Conservation (phyloP, 2,329 filamentous ascomycete species). For the Hymenoscyphus infarciens region DNA sequence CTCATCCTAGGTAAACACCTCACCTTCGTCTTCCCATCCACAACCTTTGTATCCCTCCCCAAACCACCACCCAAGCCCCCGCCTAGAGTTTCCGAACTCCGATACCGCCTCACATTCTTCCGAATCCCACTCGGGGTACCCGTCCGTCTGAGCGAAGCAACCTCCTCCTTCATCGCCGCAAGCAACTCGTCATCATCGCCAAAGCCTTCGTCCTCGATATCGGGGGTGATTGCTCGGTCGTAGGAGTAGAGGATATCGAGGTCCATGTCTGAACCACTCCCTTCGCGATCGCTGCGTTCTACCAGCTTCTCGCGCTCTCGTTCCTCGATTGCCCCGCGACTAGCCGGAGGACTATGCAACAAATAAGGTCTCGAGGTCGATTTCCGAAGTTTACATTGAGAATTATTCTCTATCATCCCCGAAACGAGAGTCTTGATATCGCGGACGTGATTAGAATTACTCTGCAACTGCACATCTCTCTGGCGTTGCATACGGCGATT, state of each 20-base stretch:
- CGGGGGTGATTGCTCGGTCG: not conserved
- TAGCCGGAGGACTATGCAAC: conserved; percentile 8
- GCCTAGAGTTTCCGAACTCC: not conserved
- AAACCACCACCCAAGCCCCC: not conserved
- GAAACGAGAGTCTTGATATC: conserved; percentile 28
- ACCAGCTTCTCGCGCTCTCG: conserved; percentile 3
- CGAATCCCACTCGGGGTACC: conserved; percentile 10
- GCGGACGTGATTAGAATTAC: conserved; percentile 20
- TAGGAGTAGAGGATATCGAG: not conserved
- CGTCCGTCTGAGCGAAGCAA: conserved; percentile 22
- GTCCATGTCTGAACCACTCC: not conserved
- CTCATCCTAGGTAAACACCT: conserved; percentile 11
- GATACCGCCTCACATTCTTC: conserved; percentile 22
- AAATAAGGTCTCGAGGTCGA: conserved; percentile 9
- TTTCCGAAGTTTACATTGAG: conserved; percentile 24
- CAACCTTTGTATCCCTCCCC: conserved; percentile 10
- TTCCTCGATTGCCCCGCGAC: not conserved
- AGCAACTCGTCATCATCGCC: conserved; percentile 17
- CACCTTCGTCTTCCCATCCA: conserved; percentile 10
- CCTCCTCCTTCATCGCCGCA: conserved; percentile 15
- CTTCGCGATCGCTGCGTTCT: not conserved
- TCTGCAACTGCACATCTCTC: conserved; percentile 27
- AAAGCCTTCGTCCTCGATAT: conserved; percentile 28
- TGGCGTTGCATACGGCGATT: conserved; percentile 27
- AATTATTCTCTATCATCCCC: conserved; percentile 24